Evolutionary conservation across 2,329 filamentous ascomycete species (phyloP), one percentile per base, ranked within the genome.

Genomic region (Sarocladiaceae sp.): DNA sequence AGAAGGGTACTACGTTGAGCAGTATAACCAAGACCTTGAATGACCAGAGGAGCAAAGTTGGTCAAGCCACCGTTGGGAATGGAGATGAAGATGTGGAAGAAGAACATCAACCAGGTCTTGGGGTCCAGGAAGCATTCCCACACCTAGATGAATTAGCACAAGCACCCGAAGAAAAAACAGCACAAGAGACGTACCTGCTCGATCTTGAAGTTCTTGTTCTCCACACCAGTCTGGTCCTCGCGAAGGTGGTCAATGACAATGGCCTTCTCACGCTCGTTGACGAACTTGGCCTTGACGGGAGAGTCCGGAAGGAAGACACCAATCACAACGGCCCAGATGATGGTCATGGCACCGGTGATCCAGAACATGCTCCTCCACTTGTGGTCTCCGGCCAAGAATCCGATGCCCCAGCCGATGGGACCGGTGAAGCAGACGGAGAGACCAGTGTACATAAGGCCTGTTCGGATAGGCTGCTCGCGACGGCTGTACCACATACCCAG

Each of bases 41-140:
- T 54, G 18, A 54, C 33, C 10, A 54, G 23, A 11, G 48, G 28
- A 13, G 23, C 40, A 31, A 54, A 52, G 18, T 47, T 51, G 12
- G 49, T 46, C 6, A 74, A 40, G 20, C 79, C 78, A 23, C 78
- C 78, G 55, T 80, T 82, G 33, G 78, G 77, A 25, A 82, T 79
- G 60, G 75, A 71, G 17, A 69, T 74, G 5, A 74, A 61, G 8
- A 80, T 56, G 15, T 73, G 68, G 17, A 82, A 69, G 3, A 80
- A 55, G 55, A 81, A 80, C 12, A 83, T 63, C 20, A 83, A 71
- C 78, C 79, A 84, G 0, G 78, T 80, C 66, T 84, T 82, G 0
- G 78, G 76, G 57, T 84, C 80, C 4, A 61, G 54, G 0, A 74
- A 55, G 1, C 72, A 71, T 57, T 78, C 76, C 7, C 66, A 64